Percentiles rank a stretch among this genome's conserved stretches.
Evolutionary conservation across 352 stramenopile species (phyloP).

Genomic region (Pythium myriotylum): DNA sequence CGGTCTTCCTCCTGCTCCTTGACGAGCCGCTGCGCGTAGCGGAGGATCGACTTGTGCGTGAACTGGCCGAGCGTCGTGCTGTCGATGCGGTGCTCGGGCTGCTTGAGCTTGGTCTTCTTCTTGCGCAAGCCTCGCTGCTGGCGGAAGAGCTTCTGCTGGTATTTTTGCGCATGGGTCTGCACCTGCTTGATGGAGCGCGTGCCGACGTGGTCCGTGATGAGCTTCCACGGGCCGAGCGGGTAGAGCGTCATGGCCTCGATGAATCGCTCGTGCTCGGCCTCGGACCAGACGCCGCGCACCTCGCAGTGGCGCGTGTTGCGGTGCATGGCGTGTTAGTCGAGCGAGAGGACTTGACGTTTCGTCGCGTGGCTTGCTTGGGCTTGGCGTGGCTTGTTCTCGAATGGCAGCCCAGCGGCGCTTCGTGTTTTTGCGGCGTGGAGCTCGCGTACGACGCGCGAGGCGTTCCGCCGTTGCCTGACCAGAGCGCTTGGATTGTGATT

Average conservation of each 20-base stretch:
- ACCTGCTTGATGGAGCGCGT: constrained; percentile 81
- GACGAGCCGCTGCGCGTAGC: constrained; percentile 26
- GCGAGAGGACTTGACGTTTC: not conserved
- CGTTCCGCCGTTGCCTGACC: constrained; percentile 1
- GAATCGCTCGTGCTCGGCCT: constrained; percentile 75
- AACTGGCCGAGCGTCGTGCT: constrained; percentile 20
- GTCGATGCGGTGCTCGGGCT: constrained; percentile 27
- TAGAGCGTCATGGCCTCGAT: constrained; percentile 78
- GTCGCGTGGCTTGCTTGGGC: not conserved
- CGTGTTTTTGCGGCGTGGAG: constrained; percentile 1
- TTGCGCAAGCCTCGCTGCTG: constrained; percentile 71
- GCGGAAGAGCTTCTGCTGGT: constrained; percentile 80
- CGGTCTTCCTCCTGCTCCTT: constrained; percentile 58
- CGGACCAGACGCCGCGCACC: constrained; percentile 60
- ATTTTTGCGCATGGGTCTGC: constrained; percentile 82
- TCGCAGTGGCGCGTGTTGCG: constrained; percentile 25
- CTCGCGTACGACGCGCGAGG: not conserved
- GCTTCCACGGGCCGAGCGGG: constrained; percentile 64
- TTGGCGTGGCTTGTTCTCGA: not conserved
- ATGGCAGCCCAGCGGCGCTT: not conserved
- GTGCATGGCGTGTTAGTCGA: constrained; percentile 6
- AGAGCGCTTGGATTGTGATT: not conserved
- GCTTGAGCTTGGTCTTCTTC: constrained; percentile 43
- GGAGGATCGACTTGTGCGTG: constrained; percentile 31
- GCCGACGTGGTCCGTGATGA: constrained; percentile 69